Evolutionary conservation across 2,329 filamentous ascomycete genomes (phyloP).

Genomic region (Arthrinium phaeospermum): DNA sequence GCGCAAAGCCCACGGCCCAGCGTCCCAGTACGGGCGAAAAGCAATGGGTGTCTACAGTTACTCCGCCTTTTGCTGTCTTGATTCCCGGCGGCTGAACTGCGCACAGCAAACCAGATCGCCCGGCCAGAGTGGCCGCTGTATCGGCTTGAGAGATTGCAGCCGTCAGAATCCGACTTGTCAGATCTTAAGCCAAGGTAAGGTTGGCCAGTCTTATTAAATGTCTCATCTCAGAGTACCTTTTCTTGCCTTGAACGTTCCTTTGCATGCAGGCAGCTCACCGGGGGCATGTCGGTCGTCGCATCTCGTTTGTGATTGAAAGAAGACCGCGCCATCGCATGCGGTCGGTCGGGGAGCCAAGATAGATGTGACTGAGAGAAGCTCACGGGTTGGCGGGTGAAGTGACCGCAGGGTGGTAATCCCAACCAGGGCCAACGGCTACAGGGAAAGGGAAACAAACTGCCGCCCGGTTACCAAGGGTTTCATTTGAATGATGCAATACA

Average conservation of each 20-base stretch:
- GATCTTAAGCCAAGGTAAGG: not conserved
- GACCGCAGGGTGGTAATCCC: not conserved
- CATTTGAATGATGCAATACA: not conserved
- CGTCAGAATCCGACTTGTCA: not conserved
- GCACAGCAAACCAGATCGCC: not conserved
- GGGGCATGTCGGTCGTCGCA: not conserved
- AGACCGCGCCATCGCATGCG: slow-evolving; percentile 5
- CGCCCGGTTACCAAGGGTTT: not conserved
- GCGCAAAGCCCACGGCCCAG: not conserved
- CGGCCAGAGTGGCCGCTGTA: not conserved
- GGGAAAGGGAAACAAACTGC: not conserved
- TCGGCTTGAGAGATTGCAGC: not conserved
- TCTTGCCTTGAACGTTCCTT: not conserved
- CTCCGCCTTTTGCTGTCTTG: slow-evolving; percentile 5
- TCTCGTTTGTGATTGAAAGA: not conserved
- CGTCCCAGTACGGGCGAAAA: not conserved
- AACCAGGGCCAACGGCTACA: not conserved
- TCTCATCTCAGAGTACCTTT: not conserved
- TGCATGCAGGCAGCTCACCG: not conserved
- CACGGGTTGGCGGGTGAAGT: not conserved
- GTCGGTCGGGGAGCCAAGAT: not conserved
- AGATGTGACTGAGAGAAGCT: not conserved
- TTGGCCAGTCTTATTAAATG: not conserved
- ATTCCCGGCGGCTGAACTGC: slow-evolving; percentile 1
- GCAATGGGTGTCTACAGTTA: not conserved